phyloP scores from a whole-genome alignment of 2,329 filamentous ascomycete species.

The Trichoderma sp. region DNA sequence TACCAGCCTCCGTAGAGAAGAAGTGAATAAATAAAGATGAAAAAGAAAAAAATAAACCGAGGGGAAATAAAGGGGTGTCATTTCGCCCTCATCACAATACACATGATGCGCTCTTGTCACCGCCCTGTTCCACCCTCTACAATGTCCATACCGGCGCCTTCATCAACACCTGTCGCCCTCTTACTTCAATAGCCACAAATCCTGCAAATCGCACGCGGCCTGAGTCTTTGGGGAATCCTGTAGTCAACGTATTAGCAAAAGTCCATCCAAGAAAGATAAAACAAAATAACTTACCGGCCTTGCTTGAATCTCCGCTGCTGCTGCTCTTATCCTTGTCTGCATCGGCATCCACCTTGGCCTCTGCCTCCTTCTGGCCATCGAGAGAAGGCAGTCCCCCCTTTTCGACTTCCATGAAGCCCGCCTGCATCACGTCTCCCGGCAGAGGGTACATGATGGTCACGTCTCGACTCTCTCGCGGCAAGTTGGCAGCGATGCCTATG shows the following conservation, averaged over 20 bases:
- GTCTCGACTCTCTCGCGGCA: slow-evolving; percentile 88
- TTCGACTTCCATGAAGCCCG: slow-evolving; percentile 83
- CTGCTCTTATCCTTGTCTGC: slow-evolving; percentile 44
- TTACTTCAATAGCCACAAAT: slow-evolving; percentile 71
- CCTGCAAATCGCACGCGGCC: slow-evolving; percentile 69
- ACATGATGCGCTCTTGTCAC: not conserved
- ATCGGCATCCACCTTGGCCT: slow-evolving; percentile 42
- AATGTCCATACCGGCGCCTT: slow-evolving; percentile 73
- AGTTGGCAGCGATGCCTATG: slow-evolving; percentile 77
- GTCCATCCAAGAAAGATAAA: accelerated
- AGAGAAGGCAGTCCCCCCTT: slow-evolving; percentile 65
- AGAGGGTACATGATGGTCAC: slow-evolving; percentile 82
- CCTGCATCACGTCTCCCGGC: slow-evolving; percentile 68
- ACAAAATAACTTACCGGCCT: slow-evolving; percentile 44
- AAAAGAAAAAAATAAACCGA: not conserved
- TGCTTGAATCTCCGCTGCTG: slow-evolving; percentile 43
- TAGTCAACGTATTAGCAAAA: slow-evolving; percentile 22
- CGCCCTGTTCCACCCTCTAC: slow-evolving; percentile 14
- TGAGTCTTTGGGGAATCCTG: slow-evolving; percentile 43
- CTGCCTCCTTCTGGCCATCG: slow-evolving; percentile 42
- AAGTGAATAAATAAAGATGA: not conserved
- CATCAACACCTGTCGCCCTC: slow-evolving; percentile 69
- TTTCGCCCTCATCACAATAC: not conserved
- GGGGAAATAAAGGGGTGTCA: not conserved
- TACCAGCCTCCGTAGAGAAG: not conserved